Conservation (phyloP, 768 basidiomycete genomes). For the Lactarius indigo region DNA sequence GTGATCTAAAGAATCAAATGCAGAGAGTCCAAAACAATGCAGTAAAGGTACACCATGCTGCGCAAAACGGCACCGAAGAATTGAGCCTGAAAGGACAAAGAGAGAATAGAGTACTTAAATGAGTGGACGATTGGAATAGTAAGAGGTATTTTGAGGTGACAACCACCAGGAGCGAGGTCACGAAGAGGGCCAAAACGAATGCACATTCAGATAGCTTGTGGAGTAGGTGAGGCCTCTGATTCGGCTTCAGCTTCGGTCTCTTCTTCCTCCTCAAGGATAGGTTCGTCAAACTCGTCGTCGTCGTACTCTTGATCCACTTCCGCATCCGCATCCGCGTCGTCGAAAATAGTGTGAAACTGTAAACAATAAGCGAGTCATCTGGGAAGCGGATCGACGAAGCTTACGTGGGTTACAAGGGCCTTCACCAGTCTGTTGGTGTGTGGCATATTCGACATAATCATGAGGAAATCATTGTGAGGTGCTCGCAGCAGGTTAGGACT, state of each 20-base stretch:
- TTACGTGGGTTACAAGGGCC: constrained; percentile 71
- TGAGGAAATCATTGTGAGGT: constrained; percentile 72
- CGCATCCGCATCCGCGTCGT: constrained; percentile 49
- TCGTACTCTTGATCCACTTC: constrained; percentile 47
- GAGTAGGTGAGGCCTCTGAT: constrained; percentile 1
- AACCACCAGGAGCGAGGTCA: not conserved
- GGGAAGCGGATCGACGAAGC: constrained; percentile 41
- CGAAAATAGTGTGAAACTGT: constrained; percentile 58
- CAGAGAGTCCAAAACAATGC: constrained; percentile 16
- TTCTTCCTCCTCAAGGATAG: constrained; percentile 67
- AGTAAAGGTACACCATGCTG: constrained; percentile 22
- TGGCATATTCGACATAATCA: constrained; percentile 74
- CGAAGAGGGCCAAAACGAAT: not conserved
- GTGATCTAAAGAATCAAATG: constrained; percentile 16
- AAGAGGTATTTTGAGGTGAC: constrained; percentile 1
- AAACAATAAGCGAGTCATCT: constrained; percentile 35
- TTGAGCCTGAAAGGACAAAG: constrained; percentile 8
- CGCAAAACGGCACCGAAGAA: constrained; percentile 1
- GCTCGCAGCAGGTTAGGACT: constrained; percentile 77
- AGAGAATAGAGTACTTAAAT: constrained; percentile 1
- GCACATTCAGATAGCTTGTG: constrained; percentile 7
- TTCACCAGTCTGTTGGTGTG: constrained; percentile 26
- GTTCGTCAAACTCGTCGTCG: constrained; percentile 62
- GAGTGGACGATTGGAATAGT: constrained; percentile 1
- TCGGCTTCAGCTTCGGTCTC: constrained; percentile 32